Base-by-base conservation (phyloP, 768 basidiomycete genomes). In the Strobilomyces dryophilus region DNA sequence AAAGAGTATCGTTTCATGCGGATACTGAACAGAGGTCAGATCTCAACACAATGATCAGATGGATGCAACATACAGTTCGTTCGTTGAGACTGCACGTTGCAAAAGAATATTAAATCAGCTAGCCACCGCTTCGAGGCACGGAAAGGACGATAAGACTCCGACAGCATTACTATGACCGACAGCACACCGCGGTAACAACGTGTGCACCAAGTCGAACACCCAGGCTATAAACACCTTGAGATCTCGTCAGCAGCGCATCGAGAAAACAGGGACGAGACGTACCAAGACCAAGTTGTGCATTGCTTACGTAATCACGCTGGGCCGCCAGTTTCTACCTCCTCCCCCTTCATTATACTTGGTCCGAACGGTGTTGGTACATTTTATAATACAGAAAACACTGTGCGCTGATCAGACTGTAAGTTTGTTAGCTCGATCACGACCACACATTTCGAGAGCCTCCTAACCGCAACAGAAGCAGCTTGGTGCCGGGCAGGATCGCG, bases 381-480 rank as follows among this genome's bases (percentile, higher is more conserved):
- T 67, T 69, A 41, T 49, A 71, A 44, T 69, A 69, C 43, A 69
- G 20, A 27, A 69, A 10, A 35, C 48, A 61, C 61, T 69, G 68
- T 5, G 71, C 68, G 4, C 68, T 69, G 4, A 67, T 69, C 15
- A 69, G 56, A 31, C 68, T 69, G 20, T 7, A 27, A 4, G 3
- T 20, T 20, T 24, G 31, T 64, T 15, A 69, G 56, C 21, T n/a
- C 12, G 14, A 31, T 11, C 8, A 20, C 6, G 11, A 8, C 1
- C 0, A 8, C 11, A 24, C 15, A 12, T 9, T 29, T 8, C 5
- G 20, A 9, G 37, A n/a, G n/a, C 9, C 43, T 20, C 57, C 46
- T 51, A 71, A 69, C 47, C 51, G 61, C 65, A 58, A 51, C 49
- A 69, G 51, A 69, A 60, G 60, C 61, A 62, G 24, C n/a, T n/a